Evolutionary conservation across 257 asterid genomes (phyloP).

Genomic region (Nicotiana obtusifolia): DNA sequence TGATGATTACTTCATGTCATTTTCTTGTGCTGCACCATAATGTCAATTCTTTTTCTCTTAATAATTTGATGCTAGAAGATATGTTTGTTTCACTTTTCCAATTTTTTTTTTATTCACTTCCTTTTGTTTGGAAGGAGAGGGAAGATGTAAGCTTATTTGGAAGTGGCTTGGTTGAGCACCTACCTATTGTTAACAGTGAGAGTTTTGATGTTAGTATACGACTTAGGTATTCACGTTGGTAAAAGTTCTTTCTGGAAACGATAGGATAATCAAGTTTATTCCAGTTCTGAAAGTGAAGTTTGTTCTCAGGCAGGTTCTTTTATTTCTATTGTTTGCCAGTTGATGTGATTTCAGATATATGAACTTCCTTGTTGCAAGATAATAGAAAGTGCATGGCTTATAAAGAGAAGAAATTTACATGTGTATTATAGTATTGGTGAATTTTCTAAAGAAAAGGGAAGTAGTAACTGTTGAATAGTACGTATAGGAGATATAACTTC

Average conservation of each 20-base stretch:
- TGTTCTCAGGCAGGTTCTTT: not conserved
- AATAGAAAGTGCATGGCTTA: conserved; percentile 1
- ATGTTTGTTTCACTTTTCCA: not conserved
- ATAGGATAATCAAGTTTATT: conserved; percentile 3
- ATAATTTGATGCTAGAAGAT: not conserved
- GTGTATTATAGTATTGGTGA: not conserved
- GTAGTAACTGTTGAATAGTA: not conserved
- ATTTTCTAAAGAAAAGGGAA: not conserved
- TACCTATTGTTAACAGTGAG: not conserved
- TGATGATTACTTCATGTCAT: not conserved
- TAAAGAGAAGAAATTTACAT: not conserved
- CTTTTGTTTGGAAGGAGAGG: conserved; percentile 1
- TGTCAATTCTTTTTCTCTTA: not conserved
- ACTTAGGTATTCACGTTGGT: not conserved
- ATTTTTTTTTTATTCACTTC: not conserved
- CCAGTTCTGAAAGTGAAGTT: conserved; percentile 5
- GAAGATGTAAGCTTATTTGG: not conserved
- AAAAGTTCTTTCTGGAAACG: conserved; percentile 1
- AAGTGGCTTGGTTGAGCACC: not conserved
- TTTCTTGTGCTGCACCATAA: not conserved
- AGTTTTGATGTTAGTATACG: not conserved
- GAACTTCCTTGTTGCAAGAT: not conserved
- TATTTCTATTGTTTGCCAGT: not conserved
- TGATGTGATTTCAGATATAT: not conserved
- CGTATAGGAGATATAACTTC: not conserved